These are phyloP conservation scores for Candida arabinofermentans DNA, from an alignment of 805 yeast species.

Conservation along the genomic window DNA sequence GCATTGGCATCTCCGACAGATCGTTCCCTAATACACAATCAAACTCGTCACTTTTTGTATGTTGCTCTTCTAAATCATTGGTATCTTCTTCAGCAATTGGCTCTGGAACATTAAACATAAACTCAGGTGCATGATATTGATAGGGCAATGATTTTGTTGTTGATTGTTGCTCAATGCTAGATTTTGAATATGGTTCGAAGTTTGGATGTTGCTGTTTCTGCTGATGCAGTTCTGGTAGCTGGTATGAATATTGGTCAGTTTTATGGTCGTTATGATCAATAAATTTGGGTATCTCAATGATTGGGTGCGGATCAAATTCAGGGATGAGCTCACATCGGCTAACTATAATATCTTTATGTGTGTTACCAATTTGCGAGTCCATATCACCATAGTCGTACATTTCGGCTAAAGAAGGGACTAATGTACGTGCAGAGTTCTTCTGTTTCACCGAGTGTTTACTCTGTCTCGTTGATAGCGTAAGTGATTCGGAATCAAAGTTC, in stretches of 20 bases:
- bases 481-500: slow-evolving; percentile 1
- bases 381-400: slow-evolving; percentile 2
- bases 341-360: background rate
- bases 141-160: too few species aligned
- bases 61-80: background rate
- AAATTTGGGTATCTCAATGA: background rate
- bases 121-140: background rate
- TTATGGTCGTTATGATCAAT: background rate
- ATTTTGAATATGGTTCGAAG: too few species aligned
- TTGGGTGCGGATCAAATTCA: slow-evolving; percentile 1
- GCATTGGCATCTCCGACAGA: slow-evolving; percentile 22
- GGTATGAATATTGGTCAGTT: background rate
- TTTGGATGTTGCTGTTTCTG: too few species aligned
- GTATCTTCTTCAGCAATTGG: slow-evolving; percentile 9
- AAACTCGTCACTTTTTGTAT: background rate
- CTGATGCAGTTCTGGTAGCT: background rate
- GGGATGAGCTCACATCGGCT: slow-evolving; percentile 4
- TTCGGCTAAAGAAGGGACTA: slow-evolving; percentile 15
- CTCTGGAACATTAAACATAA: slow-evolving; percentile 5
- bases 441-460: slow-evolving; percentile 10
- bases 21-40: slow-evolving; percentile 11
- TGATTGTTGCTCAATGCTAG: too few species aligned
- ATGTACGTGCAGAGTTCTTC: slow-evolving; percentile 18
- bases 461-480: slow-evolving; percentile 6
- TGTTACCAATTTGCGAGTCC: background rate